Base-by-base conservation (phyloP, 2,329 filamentous ascomycete genomes). In the Diaporthe sp. region DNA sequence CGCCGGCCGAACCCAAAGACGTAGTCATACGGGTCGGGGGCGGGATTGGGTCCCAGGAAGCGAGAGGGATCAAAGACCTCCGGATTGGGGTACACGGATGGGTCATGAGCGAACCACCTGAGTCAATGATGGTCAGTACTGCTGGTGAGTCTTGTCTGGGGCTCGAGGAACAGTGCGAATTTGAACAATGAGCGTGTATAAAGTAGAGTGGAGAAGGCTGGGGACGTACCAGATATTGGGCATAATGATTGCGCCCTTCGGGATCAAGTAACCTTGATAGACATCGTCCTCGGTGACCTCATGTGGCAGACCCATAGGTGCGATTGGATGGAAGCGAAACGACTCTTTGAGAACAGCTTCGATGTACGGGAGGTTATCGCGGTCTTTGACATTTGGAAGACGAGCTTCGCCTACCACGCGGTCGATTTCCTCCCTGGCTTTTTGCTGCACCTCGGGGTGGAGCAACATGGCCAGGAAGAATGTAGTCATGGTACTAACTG, bases 381-480 rank as follows among this genome's bases (percentile, higher is more conserved):
- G 76, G 52, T 83, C 82, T 0, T 77, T 74, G 7, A 80, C 77
- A 0, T 33, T 71, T 0, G 82, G 82, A 1, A 84, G 71, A 6
- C 80, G 77, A 6, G 80, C 77, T 0, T 77, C 58, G 0, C 86
- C 80, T 0, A 82, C 55, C 6, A 77, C 68, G 33, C 72, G 54
- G 58, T 79, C 47, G 77, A 77, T 13, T 73, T 79, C 57, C 69
- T 79, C 4, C 38, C 66, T 61, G 33, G 73, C 73, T 19, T 77
- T 82, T 3, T 77, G 78, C 47, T 88, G 86, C 0, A 85, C 82
- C 38, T 87, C 84, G 0, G 88, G 88, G 67, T 83, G 83, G 4
- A 87, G 57, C 3, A 81, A 82, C 85, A 90, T 88, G 15, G 84
- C 85, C 3, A 89, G 79, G 77, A 86, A 87, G 80, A 89, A 89